Percentiles rank a stretch among this genome's conserved stretches.
phyloP scores from a whole-genome alignment of 2,329 filamentous ascomycete genomes.

The Aspergillus novoparasiticus region DNA sequence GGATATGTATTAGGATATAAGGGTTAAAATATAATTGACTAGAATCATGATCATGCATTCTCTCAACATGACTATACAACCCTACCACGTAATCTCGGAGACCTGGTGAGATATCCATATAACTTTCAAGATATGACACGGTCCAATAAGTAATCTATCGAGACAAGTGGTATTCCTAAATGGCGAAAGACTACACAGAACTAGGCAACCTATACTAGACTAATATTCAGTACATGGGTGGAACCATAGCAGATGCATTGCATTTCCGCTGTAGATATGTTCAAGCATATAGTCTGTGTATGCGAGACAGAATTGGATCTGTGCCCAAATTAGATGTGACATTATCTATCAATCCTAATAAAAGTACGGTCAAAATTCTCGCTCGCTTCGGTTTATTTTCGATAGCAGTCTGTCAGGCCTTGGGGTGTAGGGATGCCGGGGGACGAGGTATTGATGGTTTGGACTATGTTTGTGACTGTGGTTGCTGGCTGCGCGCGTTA shows the following conservation, averaged over 20 bases:
- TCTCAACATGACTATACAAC: conserved; percentile 4
- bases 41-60: neutral
- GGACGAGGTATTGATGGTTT: neutral
- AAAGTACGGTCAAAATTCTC: neutral
- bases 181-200: neutral
- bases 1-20: conserved; percentile 5
- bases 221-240: neutral
- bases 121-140: neutral
- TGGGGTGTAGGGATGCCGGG: neutral
- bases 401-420: neutral
- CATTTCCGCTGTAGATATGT: neutral
- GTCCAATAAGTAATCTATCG: neutral
- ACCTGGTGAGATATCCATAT: neutral
- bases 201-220: neutral
- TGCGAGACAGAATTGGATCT: neutral
- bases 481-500: neutral
- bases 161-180: neutral
- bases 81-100: neutral
- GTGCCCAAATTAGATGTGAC: neutral
- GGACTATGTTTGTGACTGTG: neutral
- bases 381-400: neutral
- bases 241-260: neutral
- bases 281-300: neutral
- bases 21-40: conserved; percentile 4
- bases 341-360: neutral